Percentiles rank a stretch among this genome's conserved stretches.
These are phyloP conservation scores for Litchi chinensis DNA, from an alignment of 345 rosid genomes.

Conservation along the genomic window DNA sequence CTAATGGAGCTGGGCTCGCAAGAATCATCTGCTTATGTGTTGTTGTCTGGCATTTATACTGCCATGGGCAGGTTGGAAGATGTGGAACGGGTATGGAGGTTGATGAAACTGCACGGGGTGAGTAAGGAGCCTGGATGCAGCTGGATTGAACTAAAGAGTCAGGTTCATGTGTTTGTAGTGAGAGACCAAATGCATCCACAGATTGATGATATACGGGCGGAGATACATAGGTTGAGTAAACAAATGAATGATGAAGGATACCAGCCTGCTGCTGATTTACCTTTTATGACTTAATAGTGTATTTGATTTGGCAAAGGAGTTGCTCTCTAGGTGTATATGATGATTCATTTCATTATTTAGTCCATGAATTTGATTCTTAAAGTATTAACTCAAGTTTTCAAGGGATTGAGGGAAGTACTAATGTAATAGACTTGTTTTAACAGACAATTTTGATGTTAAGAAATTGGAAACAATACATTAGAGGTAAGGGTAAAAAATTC, in stretches of 20 bases:
- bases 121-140: constrained; percentile 78
- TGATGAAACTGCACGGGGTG: constrained; percentile 58
- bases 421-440: no score
- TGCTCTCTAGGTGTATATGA: neutral
- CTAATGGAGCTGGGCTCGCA: constrained; percentile 64
- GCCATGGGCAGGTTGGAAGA: constrained; percentile 55
- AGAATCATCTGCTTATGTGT: constrained; percentile 72
- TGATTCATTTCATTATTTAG: constrained; percentile 6
- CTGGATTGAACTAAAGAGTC: constrained; percentile 63
- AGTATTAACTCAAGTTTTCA: neutral
- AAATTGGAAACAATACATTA: no score
- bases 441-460: no score
- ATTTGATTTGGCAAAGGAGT: constrained; percentile 3
- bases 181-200: constrained; percentile 62
- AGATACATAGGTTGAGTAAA: constrained; percentile 45
- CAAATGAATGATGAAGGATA: constrained; percentile 62
- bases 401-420: neutral
- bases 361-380: neutral
- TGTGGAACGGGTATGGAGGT: constrained; percentile 56
- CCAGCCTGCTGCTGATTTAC: constrained; percentile 28
- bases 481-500: no score
- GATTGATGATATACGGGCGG: constrained; percentile 40
- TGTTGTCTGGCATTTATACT: constrained; percentile 53
- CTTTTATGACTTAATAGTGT: constrained; percentile 13
- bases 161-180: constrained; percentile 58